phyloP scores from a whole-genome alignment of 305 asterid genomes.

The Fraxinus floribunda region DNA sequence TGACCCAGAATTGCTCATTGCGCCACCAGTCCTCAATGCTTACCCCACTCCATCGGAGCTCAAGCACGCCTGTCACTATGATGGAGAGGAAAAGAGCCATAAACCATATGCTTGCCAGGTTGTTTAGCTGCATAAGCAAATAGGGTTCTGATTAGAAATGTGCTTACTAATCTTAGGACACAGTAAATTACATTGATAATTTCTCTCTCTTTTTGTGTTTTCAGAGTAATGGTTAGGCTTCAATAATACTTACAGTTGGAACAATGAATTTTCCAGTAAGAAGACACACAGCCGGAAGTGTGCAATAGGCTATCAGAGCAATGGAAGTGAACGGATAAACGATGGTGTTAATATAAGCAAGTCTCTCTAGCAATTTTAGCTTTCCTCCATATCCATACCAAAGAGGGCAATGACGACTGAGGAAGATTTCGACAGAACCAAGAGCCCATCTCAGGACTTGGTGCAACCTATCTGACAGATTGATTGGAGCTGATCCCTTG shows the following conservation, averaged over 20 bases:
- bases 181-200: background rate
- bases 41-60: conserved; percentile 80
- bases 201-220: background rate
- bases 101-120: conserved; percentile 72
- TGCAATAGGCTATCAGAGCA: conserved; percentile 74
- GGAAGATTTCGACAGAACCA: conserved; percentile 81
- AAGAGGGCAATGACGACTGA: conserved; percentile 82
- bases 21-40: conserved; percentile 93
- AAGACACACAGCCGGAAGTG: conserved; percentile 80
- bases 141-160: conserved; percentile 4
- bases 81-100: conserved; percentile 76
- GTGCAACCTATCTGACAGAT: conserved; percentile 77
- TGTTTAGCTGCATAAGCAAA: conserved; percentile 54
- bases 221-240: background rate
- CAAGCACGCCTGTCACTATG: conserved; percentile 63
- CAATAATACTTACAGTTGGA: conserved; percentile 56
- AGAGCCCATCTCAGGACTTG: conserved; percentile 90
- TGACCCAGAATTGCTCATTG: conserved; percentile 77
- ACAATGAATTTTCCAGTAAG: conserved; percentile 82
- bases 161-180: background rate
- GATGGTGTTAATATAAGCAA: conserved; percentile 70
- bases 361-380: conserved; percentile 68
- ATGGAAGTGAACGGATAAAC: conserved; percentile 84
- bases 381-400: conserved; percentile 81
- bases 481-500: conserved; percentile 86